Conservation (phyloP, 306 rosid species). For the Leucaena leucocephala region DNA sequence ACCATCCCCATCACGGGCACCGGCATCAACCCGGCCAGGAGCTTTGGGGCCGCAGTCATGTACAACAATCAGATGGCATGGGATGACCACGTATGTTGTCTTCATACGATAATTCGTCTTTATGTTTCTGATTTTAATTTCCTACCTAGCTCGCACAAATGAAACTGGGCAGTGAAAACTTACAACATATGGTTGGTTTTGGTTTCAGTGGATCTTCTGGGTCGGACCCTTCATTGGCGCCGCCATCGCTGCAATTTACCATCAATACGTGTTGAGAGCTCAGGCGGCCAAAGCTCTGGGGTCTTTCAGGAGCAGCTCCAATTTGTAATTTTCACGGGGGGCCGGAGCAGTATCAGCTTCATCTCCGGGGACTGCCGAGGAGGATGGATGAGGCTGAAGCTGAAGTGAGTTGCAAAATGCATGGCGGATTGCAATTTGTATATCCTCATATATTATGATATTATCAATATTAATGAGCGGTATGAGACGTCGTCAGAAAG, state of each 20-base stretch:
- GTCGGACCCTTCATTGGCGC: constrained; percentile 59
- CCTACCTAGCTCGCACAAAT: not conserved
- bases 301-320: constrained; percentile 50
- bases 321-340: constrained; percentile 18
- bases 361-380: not conserved
- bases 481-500: too few species aligned
- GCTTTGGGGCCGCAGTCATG: constrained; percentile 50
- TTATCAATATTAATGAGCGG: too few species aligned
- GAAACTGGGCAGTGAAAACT: not conserved
- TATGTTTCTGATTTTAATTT: not conserved
- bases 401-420: constrained; percentile 5
- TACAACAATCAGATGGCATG: constrained; percentile 46
- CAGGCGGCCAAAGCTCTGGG: constrained; percentile 50
- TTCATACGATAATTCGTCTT: not conserved
- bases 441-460: too few species aligned
- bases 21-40: constrained; percentile 58
- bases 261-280: constrained; percentile 53
- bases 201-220: constrained; percentile 54
- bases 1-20: constrained; percentile 60
- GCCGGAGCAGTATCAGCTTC: not conserved
- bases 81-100: constrained; percentile 47
- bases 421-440: constrained; percentile 36
- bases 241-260: constrained; percentile 53
- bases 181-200: not conserved
- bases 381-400: constrained; percentile 4